Base-by-base conservation (phyloP, 2,329 filamentous ascomycete genomes). In the Cladophialophora bantiana region DNA sequence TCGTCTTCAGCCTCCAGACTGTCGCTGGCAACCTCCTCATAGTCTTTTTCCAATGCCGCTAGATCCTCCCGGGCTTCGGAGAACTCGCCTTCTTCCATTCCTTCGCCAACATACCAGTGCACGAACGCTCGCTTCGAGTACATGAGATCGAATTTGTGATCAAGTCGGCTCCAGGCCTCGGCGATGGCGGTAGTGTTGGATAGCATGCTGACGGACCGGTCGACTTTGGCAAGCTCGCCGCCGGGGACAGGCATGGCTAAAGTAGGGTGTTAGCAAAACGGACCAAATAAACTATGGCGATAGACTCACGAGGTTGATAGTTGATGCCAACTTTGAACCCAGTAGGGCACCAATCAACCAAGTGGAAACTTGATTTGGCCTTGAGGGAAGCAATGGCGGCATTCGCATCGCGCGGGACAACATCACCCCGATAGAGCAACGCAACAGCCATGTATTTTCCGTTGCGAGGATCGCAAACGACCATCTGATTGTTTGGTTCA, bases 21-120 rank as follows among this genome's bases (percentile, higher is more conserved):
- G 80, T 94, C 91, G 77, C 84, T 86, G 68, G 90, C 91, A 73
- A 94, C 91, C 84, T 94, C 91, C 80, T 93, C 91, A 78, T 94
- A 94, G 75, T 94, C 91, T 83, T 90, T 92, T 85, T 94, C 92
- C 38, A 95, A 84, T 56, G 92, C 92, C 70, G 92, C 92, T 68
- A 95, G 84, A 78, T 95, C 92, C 83, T 95, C 92, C 73, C 92
- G 89, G 69, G 92, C 92, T 81, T 95, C 92, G 70, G 89, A 91
- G 83, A 95, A 95, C 80, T 95, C 92, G 75, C 92, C 92, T 79
- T 95, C 92, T 83, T 95, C 92, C 92, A 95, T 95, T 82, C 92
- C 92, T 83, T 95, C 92, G 72, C 92, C 92, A 62, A 95, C 92
- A 73, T 89, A 90, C 88, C 88, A 89, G 76, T 89, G 88, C n/a